phyloP scores from a whole-genome alignment of 257 asterid genomes.

The Forsythia suspensa region DNA sequence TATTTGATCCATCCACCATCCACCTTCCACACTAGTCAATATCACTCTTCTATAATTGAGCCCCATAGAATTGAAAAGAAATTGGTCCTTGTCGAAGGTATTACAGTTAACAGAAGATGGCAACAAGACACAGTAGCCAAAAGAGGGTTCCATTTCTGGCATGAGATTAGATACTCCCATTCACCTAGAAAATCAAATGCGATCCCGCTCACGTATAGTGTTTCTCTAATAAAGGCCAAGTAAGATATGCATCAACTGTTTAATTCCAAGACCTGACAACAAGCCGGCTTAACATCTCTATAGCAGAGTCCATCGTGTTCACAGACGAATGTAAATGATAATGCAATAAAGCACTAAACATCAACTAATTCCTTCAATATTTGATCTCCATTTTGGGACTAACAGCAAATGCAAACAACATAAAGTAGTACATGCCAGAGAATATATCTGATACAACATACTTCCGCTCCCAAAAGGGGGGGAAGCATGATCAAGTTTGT shows the following conservation, averaged over 20 bases:
- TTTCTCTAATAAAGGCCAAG: background rate
- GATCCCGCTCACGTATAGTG: background rate
- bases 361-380: background rate
- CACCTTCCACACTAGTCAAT: background rate
- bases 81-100: background rate
- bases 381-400: background rate
- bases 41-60: background rate
- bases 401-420: slow-evolving; percentile 16
- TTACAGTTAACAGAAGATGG: background rate
- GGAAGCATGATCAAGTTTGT: background rate
- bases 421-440: background rate
- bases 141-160: background rate
- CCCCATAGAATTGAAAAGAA: background rate
- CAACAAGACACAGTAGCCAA: background rate
- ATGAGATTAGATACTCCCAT: background rate
- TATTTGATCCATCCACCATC: background rate
- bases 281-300: slow-evolving; percentile 14
- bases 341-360: background rate
- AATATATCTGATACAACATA: slow-evolving; percentile 8
- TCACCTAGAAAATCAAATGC: background rate
- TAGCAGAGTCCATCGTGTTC: background rate
- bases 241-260: background rate
- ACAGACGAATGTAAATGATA: slow-evolving; percentile 10
- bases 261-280: slow-evolving; percentile 13
- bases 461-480: background rate